Percentiles rank a stretch among this genome's conserved stretches.
Conservation (phyloP, 176 grass and related monocot genomes). For the Lolium perenne region DNA sequence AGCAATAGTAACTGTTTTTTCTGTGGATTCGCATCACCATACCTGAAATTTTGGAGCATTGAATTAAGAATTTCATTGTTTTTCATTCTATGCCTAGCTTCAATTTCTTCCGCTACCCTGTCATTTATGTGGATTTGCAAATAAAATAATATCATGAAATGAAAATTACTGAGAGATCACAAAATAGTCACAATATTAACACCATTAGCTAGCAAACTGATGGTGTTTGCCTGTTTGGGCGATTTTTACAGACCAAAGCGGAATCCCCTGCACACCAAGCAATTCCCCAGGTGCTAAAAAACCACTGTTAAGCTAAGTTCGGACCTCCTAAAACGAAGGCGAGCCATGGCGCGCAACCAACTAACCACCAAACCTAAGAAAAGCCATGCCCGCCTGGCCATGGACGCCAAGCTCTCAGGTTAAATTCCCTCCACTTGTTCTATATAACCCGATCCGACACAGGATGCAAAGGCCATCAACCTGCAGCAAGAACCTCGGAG, state of each 20-base stretch:
- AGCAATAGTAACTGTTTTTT: neutral
- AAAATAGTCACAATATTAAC: no score
- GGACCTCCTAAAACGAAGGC: conserved; percentile 27
- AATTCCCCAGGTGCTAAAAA: neutral
- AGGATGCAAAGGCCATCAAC: conserved; percentile 1
- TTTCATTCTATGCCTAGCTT: no score
- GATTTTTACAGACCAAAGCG: neutral
- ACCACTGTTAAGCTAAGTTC: neutral
- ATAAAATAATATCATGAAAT: no score
- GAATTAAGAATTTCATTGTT: no score
- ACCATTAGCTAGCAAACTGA: neutral
- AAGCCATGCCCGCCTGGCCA: neutral
- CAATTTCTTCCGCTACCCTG: no score
- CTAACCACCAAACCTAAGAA: neutral
- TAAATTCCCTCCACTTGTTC: neutral
- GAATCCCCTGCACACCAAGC: neutral
- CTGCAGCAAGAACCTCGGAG: neutral
- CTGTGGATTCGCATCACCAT: neutral
- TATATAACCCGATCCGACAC: conserved; percentile 19
- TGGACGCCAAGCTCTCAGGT: neutral
- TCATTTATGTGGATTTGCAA: no score
- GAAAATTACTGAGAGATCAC: no score
- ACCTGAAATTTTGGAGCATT: neutral
- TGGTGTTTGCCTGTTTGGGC: neutral
- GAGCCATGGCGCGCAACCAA: conserved; percentile 22